These are phyloP conservation scores for Erodium trifolium DNA, from an alignment of 441 rosid species.

Conservation along the genomic window DNA sequence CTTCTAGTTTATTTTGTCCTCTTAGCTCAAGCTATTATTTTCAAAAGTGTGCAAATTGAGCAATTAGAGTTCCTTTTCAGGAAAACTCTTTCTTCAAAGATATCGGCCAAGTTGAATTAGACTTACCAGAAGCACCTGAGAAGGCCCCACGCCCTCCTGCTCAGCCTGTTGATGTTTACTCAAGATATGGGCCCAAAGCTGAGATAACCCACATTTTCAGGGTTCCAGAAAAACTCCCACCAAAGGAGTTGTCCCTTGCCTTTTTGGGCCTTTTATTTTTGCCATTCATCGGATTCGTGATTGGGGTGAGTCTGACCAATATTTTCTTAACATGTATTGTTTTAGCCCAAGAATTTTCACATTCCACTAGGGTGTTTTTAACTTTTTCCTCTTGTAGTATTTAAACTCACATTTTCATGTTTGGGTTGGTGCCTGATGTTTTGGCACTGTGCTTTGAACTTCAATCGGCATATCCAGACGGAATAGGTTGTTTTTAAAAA, in stretches of 20 bases:
- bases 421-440: no score
- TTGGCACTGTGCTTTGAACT: no score
- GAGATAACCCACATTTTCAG: conserved; percentile 85
- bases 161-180: conserved; percentile 49
- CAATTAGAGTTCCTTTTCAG: conserved; percentile 32
- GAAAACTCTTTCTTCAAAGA: conserved; percentile 71
- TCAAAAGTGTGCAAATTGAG: conserved; percentile 7
- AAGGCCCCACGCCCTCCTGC: conserved; percentile 69
- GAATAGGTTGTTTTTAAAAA: not conserved
- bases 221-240: conserved; percentile 81
- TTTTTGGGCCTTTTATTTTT: conserved; percentile 69
- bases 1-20: conserved; percentile 1
- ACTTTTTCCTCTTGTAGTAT: not conserved
- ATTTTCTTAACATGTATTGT: not conserved
- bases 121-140: conserved; percentile 90
- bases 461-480: no score
- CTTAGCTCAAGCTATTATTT: not conserved
- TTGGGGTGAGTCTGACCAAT: conserved; percentile 57
- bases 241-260: conserved; percentile 62
- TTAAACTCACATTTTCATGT: not conserved
- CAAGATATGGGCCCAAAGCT: conserved; percentile 72
- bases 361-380: not conserved
- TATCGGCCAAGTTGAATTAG: conserved; percentile 65
- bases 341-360: conserved; percentile 3
- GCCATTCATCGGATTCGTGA: conserved; percentile 66